These are phyloP conservation scores for Suhomyces tanzawaensis DNA, from an alignment of 805 yeast genomes.

Conservation along the genomic window DNA sequence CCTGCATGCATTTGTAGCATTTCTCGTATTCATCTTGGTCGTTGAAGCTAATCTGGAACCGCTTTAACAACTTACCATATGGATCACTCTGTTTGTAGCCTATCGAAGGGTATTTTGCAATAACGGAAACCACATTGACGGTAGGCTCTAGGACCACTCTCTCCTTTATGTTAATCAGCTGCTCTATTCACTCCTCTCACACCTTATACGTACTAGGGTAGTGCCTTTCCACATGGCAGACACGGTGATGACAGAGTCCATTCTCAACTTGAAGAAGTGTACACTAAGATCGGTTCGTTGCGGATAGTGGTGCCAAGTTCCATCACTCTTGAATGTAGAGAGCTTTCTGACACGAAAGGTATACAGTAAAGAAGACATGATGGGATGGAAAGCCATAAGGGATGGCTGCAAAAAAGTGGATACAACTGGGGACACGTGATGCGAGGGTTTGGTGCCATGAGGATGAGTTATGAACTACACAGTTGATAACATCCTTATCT, in stretches of 20 bases:
- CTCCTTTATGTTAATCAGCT: slow-evolving; percentile 14
- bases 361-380: slow-evolving; percentile 1
- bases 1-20: slow-evolving; percentile 8
- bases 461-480: too few species aligned
- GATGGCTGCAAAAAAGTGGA: too few species aligned
- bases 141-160: slow-evolving; percentile 6
- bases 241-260: slow-evolving; percentile 3
- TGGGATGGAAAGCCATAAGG: too few species aligned
- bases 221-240: slow-evolving; percentile 21
- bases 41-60: slow-evolving; percentile 30
- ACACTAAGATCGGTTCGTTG: slow-evolving; percentile 24
- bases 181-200: not conserved
- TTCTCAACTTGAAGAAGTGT: slow-evolving; percentile 10
- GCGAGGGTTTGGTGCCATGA: too few species aligned
- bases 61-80: slow-evolving; percentile 17
- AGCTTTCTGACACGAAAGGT: slow-evolving; percentile 3
- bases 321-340: not conserved
- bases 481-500: too few species aligned
- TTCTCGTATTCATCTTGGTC: slow-evolving; percentile 11
- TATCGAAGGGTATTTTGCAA: slow-evolving; percentile 25
- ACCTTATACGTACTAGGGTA: slow-evolving; percentile 15
- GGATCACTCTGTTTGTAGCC: slow-evolving; percentile 25
- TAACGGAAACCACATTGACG: slow-evolving; percentile 13
- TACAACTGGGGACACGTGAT: too few species aligned
- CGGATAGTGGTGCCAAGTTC: slow-evolving; percentile 31